phyloP scores from a whole-genome alignment of 495 filamentous ascomycete genomes.

The Aspergillus kassunensis region DNA sequence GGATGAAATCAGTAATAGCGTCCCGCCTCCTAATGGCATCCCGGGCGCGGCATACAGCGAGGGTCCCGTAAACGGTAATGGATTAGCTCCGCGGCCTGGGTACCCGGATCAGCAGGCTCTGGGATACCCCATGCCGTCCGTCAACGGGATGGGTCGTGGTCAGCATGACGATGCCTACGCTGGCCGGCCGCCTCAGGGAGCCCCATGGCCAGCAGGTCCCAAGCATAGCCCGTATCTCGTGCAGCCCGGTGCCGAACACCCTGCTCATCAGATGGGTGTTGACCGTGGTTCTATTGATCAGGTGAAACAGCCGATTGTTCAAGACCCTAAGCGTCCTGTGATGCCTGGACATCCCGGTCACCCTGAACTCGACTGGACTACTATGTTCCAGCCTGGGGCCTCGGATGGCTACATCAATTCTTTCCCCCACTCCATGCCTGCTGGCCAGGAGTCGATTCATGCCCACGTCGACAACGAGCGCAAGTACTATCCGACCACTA shows the following conservation, averaged over 20 bases:
- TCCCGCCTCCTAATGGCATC: conserved; percentile 41
- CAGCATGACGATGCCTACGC: conserved; percentile 37
- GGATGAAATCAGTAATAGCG: conserved; percentile 47
- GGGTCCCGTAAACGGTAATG: conserved; percentile 44
- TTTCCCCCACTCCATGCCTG: conserved; percentile 51
- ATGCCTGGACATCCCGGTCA: conserved; percentile 43
- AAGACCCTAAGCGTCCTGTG: conserved; percentile 42
- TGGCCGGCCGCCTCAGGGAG: conserved; percentile 37
- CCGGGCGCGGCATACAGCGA: conserved; percentile 44
- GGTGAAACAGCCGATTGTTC: conserved; percentile 44
- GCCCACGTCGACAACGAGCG: conserved; percentile 44
- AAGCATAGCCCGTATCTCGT: conserved; percentile 49
- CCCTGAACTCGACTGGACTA: conserved; percentile 59
- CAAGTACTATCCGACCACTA: conserved; percentile 44
- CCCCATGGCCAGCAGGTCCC: conserved; percentile 44
- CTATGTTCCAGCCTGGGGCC: conserved; percentile 67
- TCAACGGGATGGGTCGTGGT: conserved; percentile 46
- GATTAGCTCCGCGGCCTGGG: conserved; percentile 36
- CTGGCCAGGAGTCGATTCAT: conserved; percentile 44
- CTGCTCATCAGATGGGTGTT: conserved; percentile 45
- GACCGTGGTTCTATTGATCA: conserved; percentile 46
- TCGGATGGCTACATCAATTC: conserved; percentile 57
- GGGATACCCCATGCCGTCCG: conserved; percentile 44
- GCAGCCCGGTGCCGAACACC: conserved; percentile 38
- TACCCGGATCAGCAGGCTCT: conserved; percentile 45